A percentile compares a stretch with the other conserved stretches of the same genome.
phyloP scores from a whole-genome alignment of 805 yeast genomes.

The Pichia membranifaciens region DNA sequence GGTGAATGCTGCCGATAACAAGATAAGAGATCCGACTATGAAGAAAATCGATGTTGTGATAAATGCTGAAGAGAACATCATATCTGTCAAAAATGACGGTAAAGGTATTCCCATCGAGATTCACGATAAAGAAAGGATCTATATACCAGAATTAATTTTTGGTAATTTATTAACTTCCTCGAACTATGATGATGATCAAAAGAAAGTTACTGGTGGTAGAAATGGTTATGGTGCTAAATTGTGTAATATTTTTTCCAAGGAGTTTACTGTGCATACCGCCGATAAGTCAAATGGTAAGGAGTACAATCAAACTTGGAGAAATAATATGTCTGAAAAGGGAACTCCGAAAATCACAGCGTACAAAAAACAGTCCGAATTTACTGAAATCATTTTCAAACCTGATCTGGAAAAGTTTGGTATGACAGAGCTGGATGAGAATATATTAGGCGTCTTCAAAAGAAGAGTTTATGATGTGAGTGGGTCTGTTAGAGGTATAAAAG shows the following conservation, averaged over 20 bases:
- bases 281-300: conserved; percentile 57
- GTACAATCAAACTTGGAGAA: conserved; percentile 79
- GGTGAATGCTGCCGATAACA: conserved; percentile 98
- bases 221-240: conserved; percentile 97
- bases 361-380: conserved; percentile 65
- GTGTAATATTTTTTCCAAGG: conserved; percentile 91
- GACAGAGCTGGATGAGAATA: conserved; percentile 78
- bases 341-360: conserved; percentile 65
- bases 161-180: conserved; percentile 93
- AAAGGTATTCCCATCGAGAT: conserved; percentile 92
- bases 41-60: conserved; percentile 77
- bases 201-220: conserved; percentile 97
- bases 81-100: conserved; percentile 87
- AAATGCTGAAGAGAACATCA: conserved; percentile 64
- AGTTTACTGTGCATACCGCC: conserved; percentile 83
- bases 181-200: conserved; percentile 91
- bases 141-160: conserved; percentile 92
- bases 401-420: conserved; percentile 80
- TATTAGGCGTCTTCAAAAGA: conserved; percentile 76
- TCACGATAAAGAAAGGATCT: conserved; percentile 85
- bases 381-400: conserved; percentile 83
- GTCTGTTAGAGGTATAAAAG: conserved; percentile 76
- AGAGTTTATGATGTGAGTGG: conserved; percentile 96
- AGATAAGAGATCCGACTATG: conserved; percentile 91
- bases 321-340: conserved; percentile 75